These are phyloP conservation scores for Cercophora newfieldiana DNA, from an alignment of 495 filamentous ascomycete species.

Conservation along the genomic window DNA sequence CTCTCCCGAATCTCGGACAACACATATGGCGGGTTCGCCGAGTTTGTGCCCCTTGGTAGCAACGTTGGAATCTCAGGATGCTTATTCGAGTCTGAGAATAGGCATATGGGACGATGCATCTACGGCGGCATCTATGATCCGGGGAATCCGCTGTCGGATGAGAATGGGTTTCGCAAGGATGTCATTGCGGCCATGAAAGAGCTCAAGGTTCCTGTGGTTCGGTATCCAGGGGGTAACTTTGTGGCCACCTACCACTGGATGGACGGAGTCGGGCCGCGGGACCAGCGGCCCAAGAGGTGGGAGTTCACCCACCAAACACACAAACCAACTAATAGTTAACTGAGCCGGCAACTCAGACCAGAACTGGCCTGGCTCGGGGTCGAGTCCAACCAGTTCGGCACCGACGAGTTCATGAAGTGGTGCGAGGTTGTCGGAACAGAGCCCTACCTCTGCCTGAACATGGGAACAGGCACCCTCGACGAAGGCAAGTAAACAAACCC, in stretches of 20 bases:
- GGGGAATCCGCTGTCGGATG: slow-evolving; percentile 65
- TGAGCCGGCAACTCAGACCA: slow-evolving; percentile 38
- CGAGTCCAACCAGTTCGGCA: slow-evolving; percentile 76
- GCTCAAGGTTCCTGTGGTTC: slow-evolving; percentile 69
- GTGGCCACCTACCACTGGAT: slow-evolving; percentile 81
- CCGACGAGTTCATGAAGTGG: slow-evolving; percentile 83
- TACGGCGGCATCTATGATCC: slow-evolving; percentile 85
- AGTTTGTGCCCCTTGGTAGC: slow-evolving; percentile 8
- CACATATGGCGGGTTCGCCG: slow-evolving; percentile 46
- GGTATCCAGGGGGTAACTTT: slow-evolving; percentile 81
- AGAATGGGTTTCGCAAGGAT: slow-evolving; percentile 73
- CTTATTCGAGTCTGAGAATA: slow-evolving; percentile 28
- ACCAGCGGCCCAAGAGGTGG: slow-evolving; percentile 58
- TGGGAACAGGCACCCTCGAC: slow-evolving; percentile 72
- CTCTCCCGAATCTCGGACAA: slow-evolving; percentile 20
- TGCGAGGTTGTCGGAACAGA: slow-evolving; percentile 64
- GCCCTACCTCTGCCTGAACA: slow-evolving; percentile 74
- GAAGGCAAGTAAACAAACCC: slow-evolving; percentile 42
- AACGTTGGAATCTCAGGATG: background rate
- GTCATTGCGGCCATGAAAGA: slow-evolving; percentile 69
- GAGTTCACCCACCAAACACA: background rate
- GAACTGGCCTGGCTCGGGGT: slow-evolving; percentile 75
- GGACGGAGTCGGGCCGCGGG: slow-evolving; percentile 72
- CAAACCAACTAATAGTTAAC: background rate
- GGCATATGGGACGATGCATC: slow-evolving; percentile 82